These are phyloP conservation scores for Trichophyton mentagrophytes DNA, from an alignment of 2,329 filamentous ascomycete species.

Conservation along the genomic window DNA sequence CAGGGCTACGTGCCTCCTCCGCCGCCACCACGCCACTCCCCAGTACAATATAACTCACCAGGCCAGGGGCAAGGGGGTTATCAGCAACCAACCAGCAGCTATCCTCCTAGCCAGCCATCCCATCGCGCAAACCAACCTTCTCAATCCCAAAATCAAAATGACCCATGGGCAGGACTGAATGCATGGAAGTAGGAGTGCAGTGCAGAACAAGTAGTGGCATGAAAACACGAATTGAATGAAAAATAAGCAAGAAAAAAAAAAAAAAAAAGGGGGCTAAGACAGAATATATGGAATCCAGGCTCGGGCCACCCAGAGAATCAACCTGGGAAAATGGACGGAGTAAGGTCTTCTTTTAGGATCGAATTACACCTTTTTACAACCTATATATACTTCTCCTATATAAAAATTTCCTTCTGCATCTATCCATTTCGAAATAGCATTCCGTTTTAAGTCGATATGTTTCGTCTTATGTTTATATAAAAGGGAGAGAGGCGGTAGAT, in stretches of 20 bases:
- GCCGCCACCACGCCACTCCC: slow-evolving; percentile 52
- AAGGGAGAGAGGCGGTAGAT: background rate
- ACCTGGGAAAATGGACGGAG: background rate
- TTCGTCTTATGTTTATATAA: background rate
- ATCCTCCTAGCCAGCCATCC: slow-evolving; percentile 24
- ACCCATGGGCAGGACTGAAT: slow-evolving; percentile 60
- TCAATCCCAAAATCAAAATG: slow-evolving; percentile 24
- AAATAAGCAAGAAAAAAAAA: background rate
- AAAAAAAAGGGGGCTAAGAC: background rate
- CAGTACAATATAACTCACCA: slow-evolving; percentile 33
- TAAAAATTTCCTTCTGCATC: background rate
- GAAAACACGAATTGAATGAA: background rate
- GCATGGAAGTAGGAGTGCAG: slow-evolving; percentile 48
- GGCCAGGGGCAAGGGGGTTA: slow-evolving; percentile 6
- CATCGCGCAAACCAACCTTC: slow-evolving; percentile 9
- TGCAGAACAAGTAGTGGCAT: background rate
- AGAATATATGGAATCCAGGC: background rate
- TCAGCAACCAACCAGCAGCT: slow-evolving; percentile 41
- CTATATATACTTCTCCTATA: background rate
- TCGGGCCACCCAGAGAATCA: background rate
- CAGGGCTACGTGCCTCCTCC: slow-evolving; percentile 56
- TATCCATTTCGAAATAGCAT: background rate
- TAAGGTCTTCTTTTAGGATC: background rate
- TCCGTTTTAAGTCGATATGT: background rate
- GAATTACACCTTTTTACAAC: too few species aligned